Conservation (phyloP, 2,329 filamentous ascomycete species). For the Diplodia seriata region DNA sequence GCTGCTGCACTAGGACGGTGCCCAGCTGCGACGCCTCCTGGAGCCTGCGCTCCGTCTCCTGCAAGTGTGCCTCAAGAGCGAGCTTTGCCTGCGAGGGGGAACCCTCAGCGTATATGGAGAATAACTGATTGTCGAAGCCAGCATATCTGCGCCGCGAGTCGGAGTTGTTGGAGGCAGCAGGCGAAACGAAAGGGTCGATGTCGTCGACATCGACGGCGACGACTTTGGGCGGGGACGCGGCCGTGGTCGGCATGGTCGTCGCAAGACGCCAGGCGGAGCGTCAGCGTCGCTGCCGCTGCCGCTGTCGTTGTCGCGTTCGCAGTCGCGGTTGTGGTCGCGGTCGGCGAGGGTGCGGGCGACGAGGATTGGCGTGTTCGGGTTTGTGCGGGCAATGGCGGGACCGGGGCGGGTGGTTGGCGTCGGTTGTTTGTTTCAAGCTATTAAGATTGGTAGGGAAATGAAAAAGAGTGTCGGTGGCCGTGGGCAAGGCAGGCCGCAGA, state of each 20-base stretch:
- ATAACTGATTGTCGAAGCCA: constrained; percentile 79
- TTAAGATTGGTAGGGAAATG: constrained; percentile 29
- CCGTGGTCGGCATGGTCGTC: constrained; percentile 50
- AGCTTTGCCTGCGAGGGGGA: constrained; percentile 88
- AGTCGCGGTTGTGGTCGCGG: not conserved
- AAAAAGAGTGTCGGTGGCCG: constrained; percentile 31
- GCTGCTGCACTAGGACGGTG: constrained; percentile 84
- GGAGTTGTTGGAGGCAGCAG: constrained; percentile 40
- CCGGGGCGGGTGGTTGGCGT: constrained; percentile 22
- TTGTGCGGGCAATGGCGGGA: not conserved
- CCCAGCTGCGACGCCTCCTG: constrained; percentile 91
- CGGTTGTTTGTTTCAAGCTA: constrained; percentile 32
- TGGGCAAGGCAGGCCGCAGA: constrained; percentile 19
- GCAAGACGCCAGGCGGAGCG: constrained; percentile 3
- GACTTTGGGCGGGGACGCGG: constrained; percentile 51
- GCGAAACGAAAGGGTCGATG: constrained; percentile 55
- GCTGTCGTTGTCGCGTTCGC: not conserved
- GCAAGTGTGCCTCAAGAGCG: constrained; percentile 87
- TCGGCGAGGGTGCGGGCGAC: constrained; percentile 2
- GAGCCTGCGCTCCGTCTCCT: constrained; percentile 89
- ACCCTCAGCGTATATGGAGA: constrained; percentile 75
- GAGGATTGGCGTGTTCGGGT: constrained; percentile 20
- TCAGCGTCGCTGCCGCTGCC: constrained; percentile 7
- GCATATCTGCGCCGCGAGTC: constrained; percentile 72
- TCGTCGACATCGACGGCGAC: constrained; percentile 48